Percentiles rank a stretch among this genome's conserved stretches.
Evolutionary conservation across 192 early-diverging fungal species (phyloP).

Genomic region (Haplosporangium gracile): DNA sequence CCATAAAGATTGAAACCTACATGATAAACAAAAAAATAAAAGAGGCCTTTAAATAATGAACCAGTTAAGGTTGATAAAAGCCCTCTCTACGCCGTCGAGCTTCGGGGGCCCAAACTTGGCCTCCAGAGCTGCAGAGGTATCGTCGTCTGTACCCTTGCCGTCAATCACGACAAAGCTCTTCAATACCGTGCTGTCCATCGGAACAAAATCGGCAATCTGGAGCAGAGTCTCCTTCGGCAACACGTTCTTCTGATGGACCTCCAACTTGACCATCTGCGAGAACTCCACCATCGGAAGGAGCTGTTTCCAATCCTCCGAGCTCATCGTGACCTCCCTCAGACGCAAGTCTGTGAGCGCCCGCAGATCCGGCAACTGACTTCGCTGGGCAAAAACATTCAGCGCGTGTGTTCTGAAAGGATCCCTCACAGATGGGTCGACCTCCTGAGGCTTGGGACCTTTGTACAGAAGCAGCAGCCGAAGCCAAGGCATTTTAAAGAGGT

Average conservation of each 20-base stretch:
- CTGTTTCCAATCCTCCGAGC: neutral
- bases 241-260: neutral
- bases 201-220: neutral
- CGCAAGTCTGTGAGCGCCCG: neutral
- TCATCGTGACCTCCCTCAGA: neutral
- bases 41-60: neutral
- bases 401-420: neutral
- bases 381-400: neutral
- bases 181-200: neutral
- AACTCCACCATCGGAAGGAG: neutral
- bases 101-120: neutral
- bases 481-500: neutral
- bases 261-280: neutral
- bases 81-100: too few relatives aligned
- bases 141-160: neutral
- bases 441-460: neutral
- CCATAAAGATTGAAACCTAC: too few relatives aligned
- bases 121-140: neutral
- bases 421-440: neutral
- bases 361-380: neutral
- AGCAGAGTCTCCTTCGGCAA: neutral
- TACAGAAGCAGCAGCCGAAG: neutral
- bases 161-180: neutral
- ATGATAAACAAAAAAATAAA: too few relatives aligned
- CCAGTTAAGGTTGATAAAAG: neutral